Conservation (phyloP, 352 stramenopile genomes). For the Pythium chondricola region DNA sequence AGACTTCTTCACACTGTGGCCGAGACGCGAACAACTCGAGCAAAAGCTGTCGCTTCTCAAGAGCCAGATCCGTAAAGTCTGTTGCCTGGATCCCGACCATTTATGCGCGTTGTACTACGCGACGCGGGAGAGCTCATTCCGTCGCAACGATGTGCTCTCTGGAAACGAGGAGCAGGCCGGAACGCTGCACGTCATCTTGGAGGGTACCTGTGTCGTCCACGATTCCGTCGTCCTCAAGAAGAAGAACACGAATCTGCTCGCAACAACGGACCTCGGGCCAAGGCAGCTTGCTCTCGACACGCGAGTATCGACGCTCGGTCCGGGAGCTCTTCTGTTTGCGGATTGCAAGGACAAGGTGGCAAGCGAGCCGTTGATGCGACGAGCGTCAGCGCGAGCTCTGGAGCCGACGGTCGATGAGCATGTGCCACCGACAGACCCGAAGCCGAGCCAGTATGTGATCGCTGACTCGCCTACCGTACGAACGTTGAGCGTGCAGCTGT, state of each 20-base stretch:
- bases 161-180: constrained; percentile 17
- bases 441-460: constrained; percentile 25
- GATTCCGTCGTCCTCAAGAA: constrained; percentile 31
- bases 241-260: background rate
- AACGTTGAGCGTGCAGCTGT: constrained; percentile 25
- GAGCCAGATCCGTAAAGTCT: constrained; percentile 22
- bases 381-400: constrained; percentile 5
- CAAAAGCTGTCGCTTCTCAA: constrained; percentile 29
- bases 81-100: constrained; percentile 31
- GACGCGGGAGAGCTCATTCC: constrained; percentile 24
- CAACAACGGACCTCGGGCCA: background rate
- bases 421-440: background rate
- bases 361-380: background rate
- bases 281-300: constrained; percentile 28
- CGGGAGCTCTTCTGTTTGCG: constrained; percentile 29
- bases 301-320: constrained; percentile 29
- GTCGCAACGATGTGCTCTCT: constrained; percentile 38
- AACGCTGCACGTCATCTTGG: constrained; percentile 32
- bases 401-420: background rate
- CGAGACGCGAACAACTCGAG: constrained; percentile 18
- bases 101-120: constrained; percentile 43
- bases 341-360: constrained; percentile 11
- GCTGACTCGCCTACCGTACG: constrained; percentile 35
- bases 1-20: constrained; percentile 30
- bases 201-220: constrained; percentile 35